Conservation (phyloP, 805 yeast genomes). For the Debaryomyces castellii region DNA sequence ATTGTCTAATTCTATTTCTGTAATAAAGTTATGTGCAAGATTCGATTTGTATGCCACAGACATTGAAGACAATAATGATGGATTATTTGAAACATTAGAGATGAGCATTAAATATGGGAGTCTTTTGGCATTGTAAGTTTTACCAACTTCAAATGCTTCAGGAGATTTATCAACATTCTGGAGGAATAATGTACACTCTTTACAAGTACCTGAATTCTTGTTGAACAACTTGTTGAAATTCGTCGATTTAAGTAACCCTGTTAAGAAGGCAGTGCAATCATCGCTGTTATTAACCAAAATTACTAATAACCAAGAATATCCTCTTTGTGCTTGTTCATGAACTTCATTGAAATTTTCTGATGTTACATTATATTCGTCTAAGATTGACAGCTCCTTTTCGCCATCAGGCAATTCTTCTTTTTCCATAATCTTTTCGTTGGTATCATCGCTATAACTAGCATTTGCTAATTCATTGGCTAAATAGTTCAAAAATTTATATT, state of each 20-base stretch:
- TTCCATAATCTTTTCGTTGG: background rate
- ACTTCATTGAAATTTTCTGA: conserved; percentile 27
- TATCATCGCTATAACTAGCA: background rate
- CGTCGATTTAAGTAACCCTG: conserved; percentile 11
- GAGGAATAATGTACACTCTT: conserved; percentile 28
- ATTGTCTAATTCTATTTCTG: conserved; percentile 16
- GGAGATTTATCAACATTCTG: conserved; percentile 32
- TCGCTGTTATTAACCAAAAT: conserved; percentile 27
- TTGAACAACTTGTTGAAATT: conserved; percentile 22
- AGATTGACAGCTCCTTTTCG: background rate
- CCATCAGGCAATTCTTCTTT: background rate
- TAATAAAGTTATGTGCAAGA: conserved; percentile 11
- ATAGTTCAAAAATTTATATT: conserved; percentile 10
- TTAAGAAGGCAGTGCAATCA: conserved; percentile 18
- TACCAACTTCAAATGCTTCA: conserved; percentile 39
- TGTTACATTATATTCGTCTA: conserved; percentile 10
- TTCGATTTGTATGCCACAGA: conserved; percentile 8
- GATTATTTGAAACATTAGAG: conserved; percentile 9
- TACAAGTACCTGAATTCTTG: conserved; percentile 26
- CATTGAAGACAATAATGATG: conserved; percentile 10
- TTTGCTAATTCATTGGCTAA: background rate
- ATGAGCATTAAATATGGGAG: conserved; percentile 27
- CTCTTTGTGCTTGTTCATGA: conserved; percentile 26
- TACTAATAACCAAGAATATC: conserved; percentile 34
- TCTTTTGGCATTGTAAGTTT: conserved; percentile 25